phyloP scores from a whole-genome alignment of 2,329 filamentous ascomycete species.

The Phialocephala sp. region DNA sequence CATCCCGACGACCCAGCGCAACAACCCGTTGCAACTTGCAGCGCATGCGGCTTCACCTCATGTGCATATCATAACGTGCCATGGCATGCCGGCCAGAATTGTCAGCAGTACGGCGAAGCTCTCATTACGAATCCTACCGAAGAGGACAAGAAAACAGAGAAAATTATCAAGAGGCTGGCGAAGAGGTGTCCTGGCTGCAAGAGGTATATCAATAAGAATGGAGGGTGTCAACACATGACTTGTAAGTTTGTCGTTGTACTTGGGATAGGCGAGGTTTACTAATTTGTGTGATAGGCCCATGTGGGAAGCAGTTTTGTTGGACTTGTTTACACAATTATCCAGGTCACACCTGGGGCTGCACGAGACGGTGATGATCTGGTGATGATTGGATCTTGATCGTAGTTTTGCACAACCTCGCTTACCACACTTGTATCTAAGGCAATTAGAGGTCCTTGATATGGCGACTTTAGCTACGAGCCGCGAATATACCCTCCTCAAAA shows the following conservation, averaged over 20 bases:
- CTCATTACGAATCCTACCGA: background rate
- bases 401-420: too few relatives aligned
- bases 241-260: slow-evolving; percentile 24
- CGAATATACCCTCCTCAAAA: too few relatives aligned
- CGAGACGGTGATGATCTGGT: slow-evolving; percentile 1
- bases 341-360: slow-evolving; percentile 25
- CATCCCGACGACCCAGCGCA: slow-evolving; percentile 15
- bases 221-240: slow-evolving; percentile 30
- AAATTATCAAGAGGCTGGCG: slow-evolving; percentile 27
- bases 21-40: slow-evolving; percentile 22
- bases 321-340: slow-evolving; percentile 26
- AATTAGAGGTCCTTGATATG: too few relatives aligned
- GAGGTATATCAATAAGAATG: slow-evolving; percentile 31
- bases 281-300: slow-evolving; percentile 21
- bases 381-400: background rate
- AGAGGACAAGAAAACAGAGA: slow-evolving; percentile 26
- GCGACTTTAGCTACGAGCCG: too few relatives aligned
- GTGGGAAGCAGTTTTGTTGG: slow-evolving; percentile 29
- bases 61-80: slow-evolving; percentile 27
- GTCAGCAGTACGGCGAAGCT: slow-evolving; percentile 26
- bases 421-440: too few relatives aligned
- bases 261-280: background rate
- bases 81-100: slow-evolving; percentile 27
- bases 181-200: slow-evolving; percentile 32
- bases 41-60: slow-evolving; percentile 20